phyloP scores from a whole-genome alignment of 2,329 filamentous ascomycete species.

The Colletotrichum musae region DNA sequence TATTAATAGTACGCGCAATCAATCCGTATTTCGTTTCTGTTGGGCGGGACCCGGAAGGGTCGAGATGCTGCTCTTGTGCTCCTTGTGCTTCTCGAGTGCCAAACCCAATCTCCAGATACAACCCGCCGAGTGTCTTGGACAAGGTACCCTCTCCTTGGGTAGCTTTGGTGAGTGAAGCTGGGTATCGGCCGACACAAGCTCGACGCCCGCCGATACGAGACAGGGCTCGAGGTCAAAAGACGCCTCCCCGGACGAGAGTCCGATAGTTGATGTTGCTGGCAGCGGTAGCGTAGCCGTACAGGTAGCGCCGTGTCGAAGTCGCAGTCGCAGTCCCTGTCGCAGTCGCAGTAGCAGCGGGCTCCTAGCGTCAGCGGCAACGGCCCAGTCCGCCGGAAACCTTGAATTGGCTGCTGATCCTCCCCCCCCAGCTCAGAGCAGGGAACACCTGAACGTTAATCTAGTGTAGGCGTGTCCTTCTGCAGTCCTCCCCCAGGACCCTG shows the following conservation, averaged over 20 bases:
- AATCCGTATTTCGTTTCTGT: too few species aligned
- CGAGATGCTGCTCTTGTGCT: too few species aligned
- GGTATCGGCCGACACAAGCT: background rate
- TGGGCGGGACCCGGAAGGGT: too few species aligned
- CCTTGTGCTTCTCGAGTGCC: too few species aligned
- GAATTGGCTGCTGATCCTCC: conserved; percentile 22
- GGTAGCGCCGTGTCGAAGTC: conserved; percentile 4
- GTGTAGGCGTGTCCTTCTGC: conserved; percentile 19
- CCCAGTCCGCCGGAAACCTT: conserved; percentile 38
- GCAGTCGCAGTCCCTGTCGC: conserved; percentile 11
- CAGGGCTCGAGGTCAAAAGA: background rate
- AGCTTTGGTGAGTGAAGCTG: too few species aligned
- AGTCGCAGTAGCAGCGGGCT: background rate
- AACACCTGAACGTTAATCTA: conserved; percentile 36
- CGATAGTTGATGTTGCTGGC: conserved; percentile 24
- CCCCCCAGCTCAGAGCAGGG: conserved; percentile 36
- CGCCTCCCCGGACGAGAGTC: conserved; percentile 29
- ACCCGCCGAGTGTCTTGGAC: too few species aligned
- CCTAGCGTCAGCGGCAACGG: conserved; percentile 21
- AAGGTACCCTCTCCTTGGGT: too few species aligned
- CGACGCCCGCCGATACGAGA: too few species aligned
- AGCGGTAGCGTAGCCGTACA: background rate
- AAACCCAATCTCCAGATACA: too few species aligned
- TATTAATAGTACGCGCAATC: too few species aligned
- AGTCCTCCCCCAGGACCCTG: conserved; percentile 35